These are phyloP conservation scores for Pestalotiopsis sp. DNA, from an alignment of 2,329 filamentous ascomycete species.

Conservation along the genomic window DNA sequence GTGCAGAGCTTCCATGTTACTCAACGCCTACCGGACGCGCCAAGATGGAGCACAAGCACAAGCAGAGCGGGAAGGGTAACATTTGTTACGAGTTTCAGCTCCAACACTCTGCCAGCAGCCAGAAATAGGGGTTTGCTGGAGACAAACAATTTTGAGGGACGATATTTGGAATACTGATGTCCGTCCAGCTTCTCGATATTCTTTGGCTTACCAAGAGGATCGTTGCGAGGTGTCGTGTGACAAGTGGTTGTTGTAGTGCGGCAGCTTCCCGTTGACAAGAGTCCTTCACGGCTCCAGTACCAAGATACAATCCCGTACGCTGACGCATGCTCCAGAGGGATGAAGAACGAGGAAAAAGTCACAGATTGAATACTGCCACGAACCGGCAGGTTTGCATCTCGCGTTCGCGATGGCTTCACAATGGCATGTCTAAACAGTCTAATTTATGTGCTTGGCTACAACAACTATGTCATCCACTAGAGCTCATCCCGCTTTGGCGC, in stretches of 20 bases:
- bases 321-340: neutral
- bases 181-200: neutral
- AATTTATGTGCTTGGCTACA: conserved; percentile 4
- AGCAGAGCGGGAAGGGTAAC: neutral
- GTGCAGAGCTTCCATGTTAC: neutral
- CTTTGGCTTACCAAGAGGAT: neutral
- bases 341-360: neutral
- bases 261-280: neutral
- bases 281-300: neutral
- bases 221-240: neutral
- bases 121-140: neutral
- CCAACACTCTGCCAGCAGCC: neutral
- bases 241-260: neutral
- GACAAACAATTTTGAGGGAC: neutral
- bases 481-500: conserved; percentile 29
- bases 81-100: neutral
- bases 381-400: conserved; percentile 1
- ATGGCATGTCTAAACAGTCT: conserved; percentile 16
- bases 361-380: neutral
- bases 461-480: conserved; percentile 15
- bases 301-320: neutral
- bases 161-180: neutral
- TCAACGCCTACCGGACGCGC: neutral
- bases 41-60: neutral
- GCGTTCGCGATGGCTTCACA: neutral